Base-by-base conservation (phyloP, 1,284 basidiomycete species). In the Microbotryum violaceum region DNA sequence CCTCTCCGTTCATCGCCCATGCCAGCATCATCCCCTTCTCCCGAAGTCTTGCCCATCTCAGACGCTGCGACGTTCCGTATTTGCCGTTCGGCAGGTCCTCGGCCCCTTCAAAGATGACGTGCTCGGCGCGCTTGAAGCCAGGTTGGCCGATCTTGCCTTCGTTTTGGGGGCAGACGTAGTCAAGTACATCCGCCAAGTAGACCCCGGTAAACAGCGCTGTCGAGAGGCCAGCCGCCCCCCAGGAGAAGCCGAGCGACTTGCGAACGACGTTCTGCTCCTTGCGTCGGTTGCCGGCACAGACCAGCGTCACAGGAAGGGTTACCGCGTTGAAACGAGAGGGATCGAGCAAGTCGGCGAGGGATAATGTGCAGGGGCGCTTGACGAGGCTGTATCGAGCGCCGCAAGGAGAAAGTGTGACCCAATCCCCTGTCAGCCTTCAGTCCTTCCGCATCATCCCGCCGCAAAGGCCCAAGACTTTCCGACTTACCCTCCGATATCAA, bases 261-360 rank as follows among this genome's bases (percentile, higher is more conserved):
- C 77, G 77, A n/a, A 85, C 79, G 8, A 84, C 76, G 69, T 86
- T 86, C 69, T 86, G 85, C 68, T 87, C 85, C 70, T 84, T 85
- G 14, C 85, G 77, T 4, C 85, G 75, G 73, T 86, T 86, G 1
- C 85, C 85, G 1, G 85, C 85, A 64, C 85, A 87, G 1, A 83
- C 83, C 20, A 87, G 72, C 0, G 85, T 86, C 47, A 86, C 78
- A 4, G 85, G 85, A 3, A 85, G 66, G 0, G 84, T 86, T 7
- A 85, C 79, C 2, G 81, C 76, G 7, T 77, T 73, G 66, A 85
- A 85, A 33, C 70, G 75, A 25, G 49, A 20, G 2, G 61, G 61
- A 18, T 72, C 71, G 58, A 78, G 78, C 21, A 85, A 76, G 56
- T 83, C 78, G 16, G 74, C 70, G 14, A 84, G 66, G 1, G 78